Conservation (phyloP, 495 filamentous ascomycete genomes). For the Aspergillus bridgeri region DNA sequence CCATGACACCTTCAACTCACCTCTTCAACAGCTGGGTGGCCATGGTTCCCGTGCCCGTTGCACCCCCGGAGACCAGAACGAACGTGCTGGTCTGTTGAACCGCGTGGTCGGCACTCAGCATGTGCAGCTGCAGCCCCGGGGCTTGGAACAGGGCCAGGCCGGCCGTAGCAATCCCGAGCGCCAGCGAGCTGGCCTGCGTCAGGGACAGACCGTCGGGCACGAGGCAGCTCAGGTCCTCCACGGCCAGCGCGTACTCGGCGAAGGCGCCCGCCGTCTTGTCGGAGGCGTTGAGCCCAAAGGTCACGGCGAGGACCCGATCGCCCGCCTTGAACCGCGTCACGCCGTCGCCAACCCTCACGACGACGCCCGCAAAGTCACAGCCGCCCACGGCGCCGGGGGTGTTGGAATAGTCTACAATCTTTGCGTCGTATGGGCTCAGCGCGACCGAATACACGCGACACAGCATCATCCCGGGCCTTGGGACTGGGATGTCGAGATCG, state of each 20-base stretch:
- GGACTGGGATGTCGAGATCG: neutral
- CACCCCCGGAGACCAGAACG: slow-evolving; percentile 1
- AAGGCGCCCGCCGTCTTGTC: neutral
- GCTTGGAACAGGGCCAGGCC: neutral
- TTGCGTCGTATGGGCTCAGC: neutral
- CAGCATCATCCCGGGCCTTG: neutral
- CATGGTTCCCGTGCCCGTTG: neutral
- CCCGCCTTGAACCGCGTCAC: neutral
- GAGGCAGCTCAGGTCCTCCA: neutral
- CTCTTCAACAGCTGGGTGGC: neutral
- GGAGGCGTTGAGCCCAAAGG: neutral
- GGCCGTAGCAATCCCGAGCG: neutral
- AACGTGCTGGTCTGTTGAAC: neutral
- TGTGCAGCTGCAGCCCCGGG: neutral
- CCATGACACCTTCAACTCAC: no score
- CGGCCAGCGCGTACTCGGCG: neutral
- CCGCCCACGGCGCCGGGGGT: neutral
- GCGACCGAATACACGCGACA: neutral
- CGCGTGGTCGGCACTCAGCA: neutral
- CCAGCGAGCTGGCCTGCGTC: neutral
- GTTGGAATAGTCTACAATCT: neutral
- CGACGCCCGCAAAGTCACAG: neutral
- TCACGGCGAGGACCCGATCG: neutral
- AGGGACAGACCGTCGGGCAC: neutral
- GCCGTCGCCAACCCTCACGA: neutral